These are phyloP conservation scores for Mortierella sp. DNA, from an alignment of 371 early-diverging fungal genomes.

Conservation along the genomic window DNA sequence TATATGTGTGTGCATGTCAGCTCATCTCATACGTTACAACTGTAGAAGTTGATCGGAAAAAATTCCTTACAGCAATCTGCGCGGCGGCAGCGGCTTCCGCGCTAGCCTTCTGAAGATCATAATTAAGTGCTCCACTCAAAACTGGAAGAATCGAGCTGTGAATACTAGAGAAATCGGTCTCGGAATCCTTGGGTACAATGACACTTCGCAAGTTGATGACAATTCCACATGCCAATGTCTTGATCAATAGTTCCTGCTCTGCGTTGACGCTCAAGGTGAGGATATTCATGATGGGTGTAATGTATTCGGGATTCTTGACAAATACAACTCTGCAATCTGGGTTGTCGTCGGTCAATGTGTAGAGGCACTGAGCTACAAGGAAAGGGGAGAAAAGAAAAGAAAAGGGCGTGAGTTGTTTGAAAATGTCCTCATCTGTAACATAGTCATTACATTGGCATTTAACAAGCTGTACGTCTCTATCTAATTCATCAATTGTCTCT, in stretches of 20 bases:
- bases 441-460: too few relatives aligned
- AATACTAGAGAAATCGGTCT: slow-evolving; percentile 54
- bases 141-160: slow-evolving; percentile 67
- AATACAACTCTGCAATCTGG: slow-evolving; percentile 70
- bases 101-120: slow-evolving; percentile 72
- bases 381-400: neutral
- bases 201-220: slow-evolving; percentile 43
- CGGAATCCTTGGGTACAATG: slow-evolving; percentile 33
- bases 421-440: neutral
- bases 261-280: slow-evolving; percentile 58
- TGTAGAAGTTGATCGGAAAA: neutral
- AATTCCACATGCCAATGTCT: slow-evolving; percentile 69
- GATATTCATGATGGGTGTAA: slow-evolving; percentile 63
- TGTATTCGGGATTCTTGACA: slow-evolving; percentile 69
- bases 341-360: slow-evolving; percentile 88
- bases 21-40: neutral
- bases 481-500: neutral
- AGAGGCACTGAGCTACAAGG: slow-evolving; percentile 80
- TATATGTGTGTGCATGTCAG: neutral
- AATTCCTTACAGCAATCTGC: slow-evolving; percentile 63
- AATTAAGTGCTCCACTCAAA: slow-evolving; percentile 66
- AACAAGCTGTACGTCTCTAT: neutral
- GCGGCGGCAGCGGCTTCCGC: slow-evolving; percentile 61
- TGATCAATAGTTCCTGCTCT: slow-evolving; percentile 63
- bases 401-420: neutral